Base-by-base conservation (phyloP, 176 grass and related monocot genomes). In the Alloteropsis semialata region DNA sequence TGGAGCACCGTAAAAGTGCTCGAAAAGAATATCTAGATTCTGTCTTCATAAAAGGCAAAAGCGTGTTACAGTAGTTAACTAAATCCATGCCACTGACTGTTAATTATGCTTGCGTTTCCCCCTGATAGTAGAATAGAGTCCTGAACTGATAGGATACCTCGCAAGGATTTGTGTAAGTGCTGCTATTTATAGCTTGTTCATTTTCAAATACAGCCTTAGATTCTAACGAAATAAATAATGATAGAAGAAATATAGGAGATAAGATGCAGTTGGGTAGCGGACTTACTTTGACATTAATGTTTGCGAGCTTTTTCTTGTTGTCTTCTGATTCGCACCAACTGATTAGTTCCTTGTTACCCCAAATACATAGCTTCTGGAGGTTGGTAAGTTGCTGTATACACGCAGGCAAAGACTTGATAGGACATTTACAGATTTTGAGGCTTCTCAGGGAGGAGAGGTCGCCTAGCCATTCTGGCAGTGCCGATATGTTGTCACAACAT, bases 281-380 rank as follows among this genome's bases (percentile, higher is more conserved):
- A 69, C 48, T 42, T 81, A 81, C 78, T 27, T 5, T 8, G 18
- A 3, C 6, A 0, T 29, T 0, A 0, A 69, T 22, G 17, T 81
- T 64, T 13, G 49, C n/a, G 0, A 81, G 49, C 5, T 56, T 69
- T 0, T 6, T 14, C 65, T 32, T 57, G 49, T 58, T 81, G 10
- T 57, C 24, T 1, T 70, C 34, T 44, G 36, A 81, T 30, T 81
- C n/a, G 29, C 65, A 81, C 65, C 79, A 70, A 10, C 1, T 0
- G 2, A 5, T 32, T 11, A 81, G 36, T 10, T 57, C 1, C 2
- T 0, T 0, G 17, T 5, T 69, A 0, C 0, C 0, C 0, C 0
- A 0, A 9, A 81, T 42, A 3, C 0, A 0, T 5, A 81, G 5
- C 36, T 2, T 10, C 10, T 81, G 10, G 3, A 81, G 79, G 8